Percentiles rank a stretch among this genome's conserved stretches.
These are phyloP conservation scores for Chytridium lagenaria DNA, from an alignment of 371 early-diverging fungal genomes.

Conservation along the genomic window DNA sequence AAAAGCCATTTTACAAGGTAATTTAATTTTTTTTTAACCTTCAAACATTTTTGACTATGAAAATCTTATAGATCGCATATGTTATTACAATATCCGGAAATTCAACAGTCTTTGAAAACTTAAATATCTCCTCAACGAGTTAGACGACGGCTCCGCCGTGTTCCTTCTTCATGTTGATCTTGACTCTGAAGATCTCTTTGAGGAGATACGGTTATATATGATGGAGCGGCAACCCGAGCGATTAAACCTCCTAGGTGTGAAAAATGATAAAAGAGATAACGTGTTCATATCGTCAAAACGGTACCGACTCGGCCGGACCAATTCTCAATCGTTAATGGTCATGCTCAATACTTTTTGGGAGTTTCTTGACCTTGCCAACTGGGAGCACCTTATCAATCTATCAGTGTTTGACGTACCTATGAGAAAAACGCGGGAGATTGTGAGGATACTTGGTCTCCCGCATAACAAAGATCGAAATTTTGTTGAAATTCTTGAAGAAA, in stretches of 20 bases:
- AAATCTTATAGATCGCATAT: conserved; percentile 40
- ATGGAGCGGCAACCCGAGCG: neutral
- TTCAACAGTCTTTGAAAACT: neutral
- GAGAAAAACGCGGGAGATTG: conserved; percentile 40
- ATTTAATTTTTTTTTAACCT: too few species aligned
- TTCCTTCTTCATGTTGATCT: conserved; percentile 38
- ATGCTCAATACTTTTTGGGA: conserved; percentile 51
- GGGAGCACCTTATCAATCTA: conserved; percentile 54
- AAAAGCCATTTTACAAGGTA: neutral
- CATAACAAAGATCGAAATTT: conserved; percentile 28
- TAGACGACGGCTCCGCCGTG: conserved; percentile 34
- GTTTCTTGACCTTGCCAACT: conserved; percentile 50
- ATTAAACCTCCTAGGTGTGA: neutral
- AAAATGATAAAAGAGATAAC: conserved; percentile 32
- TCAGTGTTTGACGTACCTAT: conserved; percentile 53
- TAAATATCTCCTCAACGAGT: conserved; percentile 27
- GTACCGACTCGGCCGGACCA: conserved; percentile 36
- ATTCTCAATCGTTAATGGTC: conserved; percentile 36
- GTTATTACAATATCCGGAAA: conserved; percentile 48
- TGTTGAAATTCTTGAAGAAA: conserved; percentile 42
- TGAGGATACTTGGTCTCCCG: conserved; percentile 30
- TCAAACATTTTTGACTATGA: neutral
- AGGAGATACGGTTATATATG: neutral
- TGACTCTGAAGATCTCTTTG: conserved; percentile 9
- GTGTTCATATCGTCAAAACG: conserved; percentile 36